phyloP scores from a whole-genome alignment of 2,329 filamentous ascomycete genomes.

The Berkeleyomyces rouxiae region DNA sequence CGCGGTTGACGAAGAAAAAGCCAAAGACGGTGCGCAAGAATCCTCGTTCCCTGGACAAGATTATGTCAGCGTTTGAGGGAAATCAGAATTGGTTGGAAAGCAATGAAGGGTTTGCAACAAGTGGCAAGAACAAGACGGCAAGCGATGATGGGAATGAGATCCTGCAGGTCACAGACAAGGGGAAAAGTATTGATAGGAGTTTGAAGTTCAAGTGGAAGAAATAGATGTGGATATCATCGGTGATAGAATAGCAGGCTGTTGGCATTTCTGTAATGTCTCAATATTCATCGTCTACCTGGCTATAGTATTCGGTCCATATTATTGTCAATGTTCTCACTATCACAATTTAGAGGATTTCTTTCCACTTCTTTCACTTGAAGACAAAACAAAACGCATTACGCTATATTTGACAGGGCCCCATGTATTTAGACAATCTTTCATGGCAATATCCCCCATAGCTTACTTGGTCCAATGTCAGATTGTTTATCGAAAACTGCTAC shows the following conservation, averaged over 20 bases:
- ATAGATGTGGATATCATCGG: not conserved
- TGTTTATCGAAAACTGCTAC: not conserved
- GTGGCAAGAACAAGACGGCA: not conserved
- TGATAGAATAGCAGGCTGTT: not conserved
- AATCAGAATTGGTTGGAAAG: not conserved
- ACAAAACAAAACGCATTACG: not conserved
- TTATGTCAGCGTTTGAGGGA: slow-evolving; percentile 4
- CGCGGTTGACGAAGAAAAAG: not conserved
- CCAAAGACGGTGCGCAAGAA: not conserved
- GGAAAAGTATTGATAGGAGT: not conserved
- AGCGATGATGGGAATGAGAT: not conserved
- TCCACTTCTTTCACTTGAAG: too few relatives aligned
- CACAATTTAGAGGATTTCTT: too few relatives aligned
- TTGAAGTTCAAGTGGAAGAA: not conserved
- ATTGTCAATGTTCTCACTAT: too few relatives aligned
- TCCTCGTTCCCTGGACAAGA: not conserved
- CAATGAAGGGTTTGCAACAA: not conserved
- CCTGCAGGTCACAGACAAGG: not conserved
- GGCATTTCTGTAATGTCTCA: not conserved
- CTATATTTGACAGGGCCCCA: not conserved
- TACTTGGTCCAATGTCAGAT: not conserved
- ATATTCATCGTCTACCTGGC: not conserved
- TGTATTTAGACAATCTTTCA: not conserved
- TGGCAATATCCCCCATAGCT: not conserved
- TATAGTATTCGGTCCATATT: not conserved